These are phyloP conservation scores for Trichoderma harzianum DNA, from an alignment of 2,329 filamentous ascomycete genomes.

Conservation along the genomic window DNA sequence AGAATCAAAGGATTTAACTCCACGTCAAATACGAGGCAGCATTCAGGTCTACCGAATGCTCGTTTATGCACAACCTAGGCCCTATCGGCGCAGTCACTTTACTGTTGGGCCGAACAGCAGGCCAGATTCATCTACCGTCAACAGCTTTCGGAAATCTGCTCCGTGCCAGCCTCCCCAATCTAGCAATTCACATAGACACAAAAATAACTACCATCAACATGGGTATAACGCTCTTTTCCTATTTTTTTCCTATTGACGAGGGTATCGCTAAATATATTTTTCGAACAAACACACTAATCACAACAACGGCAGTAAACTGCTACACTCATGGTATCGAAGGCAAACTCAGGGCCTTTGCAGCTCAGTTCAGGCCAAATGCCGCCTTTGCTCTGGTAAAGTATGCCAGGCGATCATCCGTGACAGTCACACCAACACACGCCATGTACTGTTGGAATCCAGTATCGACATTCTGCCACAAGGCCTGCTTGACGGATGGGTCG, in stretches of 20 bases:
- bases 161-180: background rate
- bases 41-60: background rate
- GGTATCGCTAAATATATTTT: background rate
- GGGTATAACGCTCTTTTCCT: background rate
- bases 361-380: conserved; percentile 40
- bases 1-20: background rate
- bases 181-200: background rate
- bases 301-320: background rate
- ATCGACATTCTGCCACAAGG: conserved; percentile 38
- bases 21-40: background rate
- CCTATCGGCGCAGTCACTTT: background rate
- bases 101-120: background rate
- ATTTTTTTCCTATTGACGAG: background rate
- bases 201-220: background rate
- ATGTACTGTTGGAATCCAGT: conserved; percentile 46
- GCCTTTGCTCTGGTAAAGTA: conserved; percentile 47
- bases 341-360: background rate
- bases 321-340: background rate
- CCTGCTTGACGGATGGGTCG: conserved; percentile 28
- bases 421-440: conserved; percentile 42
- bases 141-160: background rate
- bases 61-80: conserved; percentile 12
- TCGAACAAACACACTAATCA: background rate
- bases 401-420: conserved; percentile 32
- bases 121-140: background rate